Percentiles rank a stretch among this genome's conserved stretches.
These are phyloP conservation scores for Symbiodinium pilosum DNA, from an alignment of 73 alveolate genomes.

Conservation along the genomic window DNA sequence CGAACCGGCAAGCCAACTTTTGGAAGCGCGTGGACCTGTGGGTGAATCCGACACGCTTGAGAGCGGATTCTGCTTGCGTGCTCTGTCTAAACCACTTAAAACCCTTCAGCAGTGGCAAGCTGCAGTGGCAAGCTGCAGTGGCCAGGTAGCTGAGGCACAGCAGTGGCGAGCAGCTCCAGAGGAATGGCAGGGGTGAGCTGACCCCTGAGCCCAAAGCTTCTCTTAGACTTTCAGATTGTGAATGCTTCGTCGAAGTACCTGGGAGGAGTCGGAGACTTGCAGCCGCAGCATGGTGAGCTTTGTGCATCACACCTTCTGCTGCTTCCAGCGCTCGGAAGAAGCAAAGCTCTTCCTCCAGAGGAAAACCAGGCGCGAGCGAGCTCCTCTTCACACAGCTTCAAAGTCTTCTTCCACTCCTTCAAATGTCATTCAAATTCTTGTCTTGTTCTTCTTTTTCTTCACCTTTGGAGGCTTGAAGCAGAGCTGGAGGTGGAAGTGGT, in stretches of 20 bases:
- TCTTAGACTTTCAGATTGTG: no score
- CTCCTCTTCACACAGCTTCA: background rate
- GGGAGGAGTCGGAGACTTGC: no score
- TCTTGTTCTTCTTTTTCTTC: background rate
- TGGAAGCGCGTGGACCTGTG: slow-evolving; percentile 22
- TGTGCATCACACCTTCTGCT: slow-evolving; percentile 66
- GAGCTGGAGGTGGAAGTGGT: slow-evolving; percentile 16
- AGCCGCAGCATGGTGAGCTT: slow-evolving; percentile 14
- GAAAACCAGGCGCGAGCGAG: background rate
- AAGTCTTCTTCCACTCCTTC: background rate
- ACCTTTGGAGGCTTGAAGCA: background rate
- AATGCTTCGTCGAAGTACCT: no score
- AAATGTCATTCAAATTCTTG: no score
- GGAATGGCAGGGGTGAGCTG: no score
- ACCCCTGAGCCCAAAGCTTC: no score
- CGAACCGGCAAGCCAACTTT: slow-evolving; percentile 28
- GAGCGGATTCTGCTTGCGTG: no score
- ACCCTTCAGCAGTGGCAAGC: no score
- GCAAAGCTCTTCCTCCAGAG: slow-evolving; percentile 50
- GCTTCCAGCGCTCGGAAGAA: slow-evolving; percentile 68
- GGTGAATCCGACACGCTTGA: background rate
- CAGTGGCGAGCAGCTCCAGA: background rate
- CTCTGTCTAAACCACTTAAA: no score
- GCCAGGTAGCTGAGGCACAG: background rate
- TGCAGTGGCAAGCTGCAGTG: no score